A percentile compares a stretch with the other conserved stretches of the same genome.
These are phyloP conservation scores for Colletotrichum sp. DNA, from an alignment of 2,329 filamentous ascomycete species.

Conservation along the genomic window DNA sequence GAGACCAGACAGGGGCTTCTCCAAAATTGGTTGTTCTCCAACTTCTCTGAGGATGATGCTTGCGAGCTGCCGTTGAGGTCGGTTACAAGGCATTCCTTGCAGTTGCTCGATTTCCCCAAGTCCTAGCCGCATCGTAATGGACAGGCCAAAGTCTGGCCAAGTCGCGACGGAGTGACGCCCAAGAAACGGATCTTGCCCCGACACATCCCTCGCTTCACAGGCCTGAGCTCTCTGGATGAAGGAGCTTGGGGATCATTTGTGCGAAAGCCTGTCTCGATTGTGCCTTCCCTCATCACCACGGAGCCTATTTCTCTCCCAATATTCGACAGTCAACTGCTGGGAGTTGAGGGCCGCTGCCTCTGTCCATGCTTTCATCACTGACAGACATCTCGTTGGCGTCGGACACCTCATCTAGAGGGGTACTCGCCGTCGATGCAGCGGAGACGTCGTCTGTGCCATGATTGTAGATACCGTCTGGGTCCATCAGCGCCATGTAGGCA, in stretches of 20 bases:
- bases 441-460: background rate
- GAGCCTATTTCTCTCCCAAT: too few species aligned
- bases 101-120: background rate
- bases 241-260: background rate
- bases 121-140: background rate
- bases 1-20: constrained; percentile 1
- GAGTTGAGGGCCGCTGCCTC: too few species aligned
- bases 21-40: constrained; percentile 9
- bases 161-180: background rate
- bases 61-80: background rate
- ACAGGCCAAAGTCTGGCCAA: background rate
- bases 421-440: background rate
- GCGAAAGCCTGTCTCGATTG: too few species aligned
- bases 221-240: background rate
- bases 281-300: too few species aligned
- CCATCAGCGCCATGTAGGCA: background rate
- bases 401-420: background rate
- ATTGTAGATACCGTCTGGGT: background rate
- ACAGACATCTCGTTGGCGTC: background rate
- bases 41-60: background rate
- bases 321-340: too few species aligned
- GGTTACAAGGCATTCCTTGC: background rate
- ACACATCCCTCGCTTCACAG: background rate
- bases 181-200: background rate
- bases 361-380: too few species aligned